Base-by-base conservation (phyloP, 2,329 filamentous ascomycete genomes). In the Aureobasidium lini region DNA sequence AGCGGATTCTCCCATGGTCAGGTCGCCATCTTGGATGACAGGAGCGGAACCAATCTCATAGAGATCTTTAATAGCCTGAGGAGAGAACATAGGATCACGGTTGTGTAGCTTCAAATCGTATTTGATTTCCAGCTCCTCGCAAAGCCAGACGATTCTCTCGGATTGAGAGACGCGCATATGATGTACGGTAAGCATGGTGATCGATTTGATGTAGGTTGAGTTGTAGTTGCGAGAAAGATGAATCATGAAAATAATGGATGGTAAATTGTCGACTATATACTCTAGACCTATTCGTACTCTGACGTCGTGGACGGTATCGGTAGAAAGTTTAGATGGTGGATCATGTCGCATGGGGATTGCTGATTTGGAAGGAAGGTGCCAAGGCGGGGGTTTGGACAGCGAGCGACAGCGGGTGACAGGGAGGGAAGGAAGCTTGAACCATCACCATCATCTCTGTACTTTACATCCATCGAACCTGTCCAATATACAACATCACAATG, bases 111-210 rank as follows among this genome's bases (percentile, higher is more conserved):
- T 72, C 10, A 82, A 69, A 1, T 73, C 66, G 67, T 87, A 87
- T 2, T 74, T 67, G 54, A 88, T 70, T 49, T 71, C 69, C 16
- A 87, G 79, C 69, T 88, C 85, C 69, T 88, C 84, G 68, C 82
- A 82, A 47, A 87, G 79, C 79, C 82, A 87, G 66, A 81, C 72
- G 54, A 87, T 76, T 42, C 85, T 82, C 68, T 87, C 84, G 37
- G 83, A 85, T 68, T 87, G 83, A 10, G 82, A 84, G 68, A 76
- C 66, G 5, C 66, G 49, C 13, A 70, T 65, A 60, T 73, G 62
- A 57, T 70, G 66, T 68, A 82, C 68, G 5, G 66, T 67, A 11
- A 75, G 70, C 4, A 67, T 62, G 37, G 82, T 61, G 0, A 31
- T 2, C 9, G 32, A 13, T 7, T 34, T 40, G 34, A 10, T 39